These are phyloP conservation scores for Chrysanthemum makinoi DNA, from an alignment of 129 eudicot species.

Conservation along the genomic window DNA sequence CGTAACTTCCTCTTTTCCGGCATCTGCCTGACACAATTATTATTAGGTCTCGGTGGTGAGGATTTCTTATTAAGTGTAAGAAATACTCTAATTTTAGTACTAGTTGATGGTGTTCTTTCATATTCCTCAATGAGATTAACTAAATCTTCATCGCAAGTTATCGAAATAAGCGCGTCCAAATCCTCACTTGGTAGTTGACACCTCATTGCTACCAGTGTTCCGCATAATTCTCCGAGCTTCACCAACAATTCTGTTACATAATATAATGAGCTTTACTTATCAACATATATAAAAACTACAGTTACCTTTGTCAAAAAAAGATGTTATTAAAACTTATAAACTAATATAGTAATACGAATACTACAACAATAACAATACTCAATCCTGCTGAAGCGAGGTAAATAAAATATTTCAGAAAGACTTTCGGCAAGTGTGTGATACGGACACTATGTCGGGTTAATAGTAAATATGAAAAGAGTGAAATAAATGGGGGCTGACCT, in stretches of 20 bases:
- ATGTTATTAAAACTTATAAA: background rate
- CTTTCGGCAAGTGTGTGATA: too few relatives aligned
- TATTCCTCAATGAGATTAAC: constrained; percentile 70
- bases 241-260: constrained; percentile 47
- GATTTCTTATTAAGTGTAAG: constrained; percentile 23
- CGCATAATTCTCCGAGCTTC: constrained; percentile 64
- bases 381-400: too few relatives aligned
- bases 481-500: too few relatives aligned
- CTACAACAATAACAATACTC: too few relatives aligned
- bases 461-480: too few relatives aligned
- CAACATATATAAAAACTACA: background rate
- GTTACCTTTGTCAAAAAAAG: background rate
- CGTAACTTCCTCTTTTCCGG: constrained; percentile 31
- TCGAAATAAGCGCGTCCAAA: constrained; percentile 68
- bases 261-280: background rate
- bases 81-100: constrained; percentile 65
- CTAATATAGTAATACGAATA: too few relatives aligned
- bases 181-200: constrained; percentile 83
- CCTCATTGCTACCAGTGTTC: constrained; percentile 51
- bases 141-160: constrained; percentile 76
- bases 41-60: constrained; percentile 25
- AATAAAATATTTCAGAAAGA: too few relatives aligned
- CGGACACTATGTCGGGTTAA: too few relatives aligned
- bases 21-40: constrained; percentile 27
- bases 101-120: constrained; percentile 46